Evolutionary conservation across 179 eudicot genomes (phyloP).

Genomic region (Silene noctiflora): DNA sequence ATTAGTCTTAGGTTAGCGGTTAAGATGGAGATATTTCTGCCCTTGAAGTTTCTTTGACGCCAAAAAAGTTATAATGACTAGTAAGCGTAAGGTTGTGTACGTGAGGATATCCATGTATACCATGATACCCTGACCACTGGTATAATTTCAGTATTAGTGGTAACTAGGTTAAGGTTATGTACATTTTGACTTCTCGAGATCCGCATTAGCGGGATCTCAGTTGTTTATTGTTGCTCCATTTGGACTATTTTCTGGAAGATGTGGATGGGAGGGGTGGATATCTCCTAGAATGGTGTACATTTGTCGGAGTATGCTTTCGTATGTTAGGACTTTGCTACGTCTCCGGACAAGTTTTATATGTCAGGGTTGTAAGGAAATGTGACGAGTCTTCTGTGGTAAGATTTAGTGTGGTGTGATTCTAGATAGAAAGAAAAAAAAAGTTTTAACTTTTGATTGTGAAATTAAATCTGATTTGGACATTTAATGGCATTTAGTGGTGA

Average conservation of each 20-base stretch:
- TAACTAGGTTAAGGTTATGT: background rate
- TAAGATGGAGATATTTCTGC: too few species aligned
- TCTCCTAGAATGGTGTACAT: background rate
- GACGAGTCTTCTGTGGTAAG: background rate
- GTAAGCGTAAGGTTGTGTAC: background rate
- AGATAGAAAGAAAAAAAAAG: background rate
- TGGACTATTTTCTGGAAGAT: background rate
- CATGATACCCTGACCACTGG: background rate
- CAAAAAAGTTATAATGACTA: too few species aligned
- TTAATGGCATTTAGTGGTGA: background rate
- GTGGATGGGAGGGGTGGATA: background rate
- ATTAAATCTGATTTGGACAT: slow-evolving; percentile 1
- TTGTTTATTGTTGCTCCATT: background rate
- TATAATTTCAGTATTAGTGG: background rate
- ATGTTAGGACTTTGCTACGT: background rate
- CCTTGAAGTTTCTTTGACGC: background rate
- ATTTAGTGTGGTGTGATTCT: background rate
- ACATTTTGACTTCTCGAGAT: background rate
- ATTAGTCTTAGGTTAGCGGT: too few species aligned
- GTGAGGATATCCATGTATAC: background rate
- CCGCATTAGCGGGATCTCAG: background rate
- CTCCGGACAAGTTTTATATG: background rate
- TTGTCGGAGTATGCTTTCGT: background rate
- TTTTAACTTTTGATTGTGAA: background rate
- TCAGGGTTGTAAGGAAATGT: background rate